These are phyloP conservation scores for Veloboletus limbatus DNA, from an alignment of 1,284 basidiomycete genomes.

Conservation along the genomic window DNA sequence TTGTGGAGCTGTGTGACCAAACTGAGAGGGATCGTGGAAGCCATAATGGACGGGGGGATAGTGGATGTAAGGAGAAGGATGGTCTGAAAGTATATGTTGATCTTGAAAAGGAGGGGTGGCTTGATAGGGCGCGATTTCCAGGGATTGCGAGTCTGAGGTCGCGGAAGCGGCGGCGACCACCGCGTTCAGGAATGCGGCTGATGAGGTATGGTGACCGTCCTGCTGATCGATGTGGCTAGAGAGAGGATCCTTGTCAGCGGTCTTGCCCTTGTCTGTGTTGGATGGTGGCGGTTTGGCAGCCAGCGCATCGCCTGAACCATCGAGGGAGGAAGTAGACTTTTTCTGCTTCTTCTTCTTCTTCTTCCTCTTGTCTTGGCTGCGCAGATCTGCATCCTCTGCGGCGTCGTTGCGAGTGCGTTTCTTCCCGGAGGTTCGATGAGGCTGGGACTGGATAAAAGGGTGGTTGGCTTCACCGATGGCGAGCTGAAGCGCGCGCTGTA, in stretches of 20 bases:
- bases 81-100: slow-evolving; percentile 29
- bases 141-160: slow-evolving; percentile 32
- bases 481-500: slow-evolving; percentile 38
- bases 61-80: slow-evolving; percentile 28
- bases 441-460: slow-evolving; percentile 33
- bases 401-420: slow-evolving; percentile 27
- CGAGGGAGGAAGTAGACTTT: slow-evolving; percentile 13
- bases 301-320: slow-evolving; percentile 8
- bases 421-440: slow-evolving; percentile 24
- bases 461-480: slow-evolving; percentile 43
- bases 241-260: slow-evolving; percentile 25
- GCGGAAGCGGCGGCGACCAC: slow-evolving; percentile 56
- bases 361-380: slow-evolving; percentile 26
- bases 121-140: slow-evolving; percentile 28
- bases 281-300: too few relatives aligned
- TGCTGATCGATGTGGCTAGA: slow-evolving; percentile 21
- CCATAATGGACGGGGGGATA: slow-evolving; percentile 28
- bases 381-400: slow-evolving; percentile 14
- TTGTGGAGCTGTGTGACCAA: slow-evolving; percentile 25
- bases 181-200: slow-evolving; percentile 58
- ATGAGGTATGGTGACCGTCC: slow-evolving; percentile 37
- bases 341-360: slow-evolving; percentile 16
- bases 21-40: slow-evolving; percentile 33
- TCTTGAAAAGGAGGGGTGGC: slow-evolving; percentile 28
- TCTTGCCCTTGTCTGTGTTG: slow-evolving; percentile 39